These are phyloP conservation scores for Thermochaetoides dissita DNA, from an alignment of 2,329 filamentous ascomycete genomes.

Conservation along the genomic window DNA sequence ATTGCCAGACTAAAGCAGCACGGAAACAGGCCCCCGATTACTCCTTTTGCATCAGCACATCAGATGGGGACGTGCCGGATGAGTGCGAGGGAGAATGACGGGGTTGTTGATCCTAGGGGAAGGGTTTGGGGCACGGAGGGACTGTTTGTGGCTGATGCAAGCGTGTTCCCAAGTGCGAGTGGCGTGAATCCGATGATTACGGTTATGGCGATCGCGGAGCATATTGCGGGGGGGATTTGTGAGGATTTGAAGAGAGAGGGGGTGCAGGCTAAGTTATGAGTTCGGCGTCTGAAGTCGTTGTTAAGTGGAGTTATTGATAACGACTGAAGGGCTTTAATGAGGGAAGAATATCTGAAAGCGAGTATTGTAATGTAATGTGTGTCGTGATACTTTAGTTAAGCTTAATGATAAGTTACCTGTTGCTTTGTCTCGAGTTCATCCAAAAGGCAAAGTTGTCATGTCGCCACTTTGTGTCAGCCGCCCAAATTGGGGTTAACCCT, in stretches of 20 bases:
- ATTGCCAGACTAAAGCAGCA: slow-evolving; percentile 33
- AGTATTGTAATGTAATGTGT: no score
- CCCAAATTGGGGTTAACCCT: no score
- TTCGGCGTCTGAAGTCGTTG: no score
- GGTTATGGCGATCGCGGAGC: slow-evolving; percentile 55
- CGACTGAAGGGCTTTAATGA: no score
- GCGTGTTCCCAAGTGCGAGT: slow-evolving; percentile 61
- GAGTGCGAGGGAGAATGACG: slow-evolving; percentile 37
- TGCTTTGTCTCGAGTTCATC: no score
- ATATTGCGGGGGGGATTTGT: slow-evolving; percentile 45
- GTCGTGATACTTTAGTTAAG: no score
- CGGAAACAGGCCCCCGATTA: slow-evolving; percentile 35
- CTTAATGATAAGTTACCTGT: no score
- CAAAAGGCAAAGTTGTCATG: no score
- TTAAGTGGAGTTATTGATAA: no score
- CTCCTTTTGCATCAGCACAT: slow-evolving; percentile 55
- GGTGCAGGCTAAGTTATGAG: slow-evolving; percentile 8
- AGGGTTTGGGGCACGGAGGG: slow-evolving; percentile 51
- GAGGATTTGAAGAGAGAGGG: slow-evolving; percentile 27
- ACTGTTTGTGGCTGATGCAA: slow-evolving; percentile 60
- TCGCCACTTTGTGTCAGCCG: no score
- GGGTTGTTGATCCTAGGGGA: slow-evolving; percentile 45
- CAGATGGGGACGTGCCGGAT: slow-evolving; percentile 72
- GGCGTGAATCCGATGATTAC: slow-evolving; percentile 77
- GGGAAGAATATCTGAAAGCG: no score